Base-by-base conservation (phyloP, 768 basidiomycete genomes). In the Mycena rosella region DNA sequence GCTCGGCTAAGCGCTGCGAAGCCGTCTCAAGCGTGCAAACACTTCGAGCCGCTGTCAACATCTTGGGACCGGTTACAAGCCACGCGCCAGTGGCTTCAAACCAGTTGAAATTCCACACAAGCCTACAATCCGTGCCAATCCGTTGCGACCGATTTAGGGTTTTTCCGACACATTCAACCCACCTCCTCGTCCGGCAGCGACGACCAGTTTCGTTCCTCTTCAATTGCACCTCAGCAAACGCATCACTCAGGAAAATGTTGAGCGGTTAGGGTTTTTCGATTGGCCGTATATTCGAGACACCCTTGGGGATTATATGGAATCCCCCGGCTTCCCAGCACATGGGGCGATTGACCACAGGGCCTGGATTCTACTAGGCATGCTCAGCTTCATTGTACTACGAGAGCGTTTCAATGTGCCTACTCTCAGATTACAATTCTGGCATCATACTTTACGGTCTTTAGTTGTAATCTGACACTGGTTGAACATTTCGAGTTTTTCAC, bases 371-470 rank as follows among this genome's bases (percentile, higher is more conserved):
- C 20, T 71, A 24, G 45, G 29, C 2, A 63, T 68, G 2, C 55
- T 67, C 4, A 71, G 70, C 40, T 65, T 55, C 26, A 57, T 71
- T 18, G 67, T 71, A 10, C 54, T 71, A 20, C 70, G 68, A 36
- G 70, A 71, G 58, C 42, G 42, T 7, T 44, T 44, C 13, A 20
- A 44, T n/a, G 42, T 44, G 5, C 20, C 42, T 20, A 4, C 42
- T 44, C 32, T 34, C 32, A 34, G 11, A 34, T 11, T 34, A 11
- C 6, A 11, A 34, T 34, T 34, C 6, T 34, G 11, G 11, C 32
- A 34, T 34, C 32, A 6, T 34, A 34, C 11, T 34, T 34, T 34
- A 34, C 32, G 32, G 32, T n/a, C n/a, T n/a, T n/a, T n/a, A n/a
- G n/a, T n/a, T n/a, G n/a, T n/a, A n/a, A n/a, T n/a, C n/a, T n/a